Evolutionary conservation across 805 yeast genomes (phyloP).

Genomic region (Starmerella riodocensis): DNA sequence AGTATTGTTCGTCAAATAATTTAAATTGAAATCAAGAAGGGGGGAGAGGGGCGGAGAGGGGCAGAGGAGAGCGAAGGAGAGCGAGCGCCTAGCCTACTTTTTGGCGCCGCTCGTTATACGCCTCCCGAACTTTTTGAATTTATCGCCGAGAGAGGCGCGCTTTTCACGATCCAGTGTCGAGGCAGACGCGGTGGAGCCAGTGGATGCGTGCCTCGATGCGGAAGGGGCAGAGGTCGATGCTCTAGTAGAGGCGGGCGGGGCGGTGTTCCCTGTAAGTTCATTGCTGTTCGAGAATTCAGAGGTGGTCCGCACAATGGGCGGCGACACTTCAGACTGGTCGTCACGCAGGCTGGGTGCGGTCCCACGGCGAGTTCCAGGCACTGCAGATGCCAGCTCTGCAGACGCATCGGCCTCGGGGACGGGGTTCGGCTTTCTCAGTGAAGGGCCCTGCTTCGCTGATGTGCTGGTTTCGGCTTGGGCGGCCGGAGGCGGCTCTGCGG

Average conservation of each 20-base stretch:
- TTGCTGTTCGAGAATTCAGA: neutral
- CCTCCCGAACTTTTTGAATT: conserved; percentile 21
- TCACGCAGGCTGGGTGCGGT: no score
- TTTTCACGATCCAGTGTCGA: conserved; percentile 14
- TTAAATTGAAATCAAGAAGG: neutral
- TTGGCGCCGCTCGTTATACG: conserved; percentile 18
- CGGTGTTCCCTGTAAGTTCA: neutral
- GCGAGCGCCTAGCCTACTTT: conserved; percentile 9
- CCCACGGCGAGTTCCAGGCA: neutral
- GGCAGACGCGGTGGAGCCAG: conserved; percentile 11
- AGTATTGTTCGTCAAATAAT: no score
- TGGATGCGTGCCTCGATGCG: conserved; percentile 9
- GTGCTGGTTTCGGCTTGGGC: neutral
- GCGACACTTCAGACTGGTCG: no score
- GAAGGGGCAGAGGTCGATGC: no score
- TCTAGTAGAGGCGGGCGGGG: neutral
- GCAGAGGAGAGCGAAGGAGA: neutral
- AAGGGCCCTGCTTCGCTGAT: neutral
- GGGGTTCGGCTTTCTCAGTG: neutral
- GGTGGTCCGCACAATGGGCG: no score
- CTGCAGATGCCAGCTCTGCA: neutral
- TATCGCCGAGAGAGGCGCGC: conserved; percentile 17
- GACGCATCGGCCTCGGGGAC: neutral
- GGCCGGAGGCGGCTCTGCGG: conserved; percentile 15
- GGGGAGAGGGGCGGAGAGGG: neutral